Evolutionary conservation across 192 early-diverging fungal species (phyloP).

Genomic region (Umbelopsis ramanniana): DNA sequence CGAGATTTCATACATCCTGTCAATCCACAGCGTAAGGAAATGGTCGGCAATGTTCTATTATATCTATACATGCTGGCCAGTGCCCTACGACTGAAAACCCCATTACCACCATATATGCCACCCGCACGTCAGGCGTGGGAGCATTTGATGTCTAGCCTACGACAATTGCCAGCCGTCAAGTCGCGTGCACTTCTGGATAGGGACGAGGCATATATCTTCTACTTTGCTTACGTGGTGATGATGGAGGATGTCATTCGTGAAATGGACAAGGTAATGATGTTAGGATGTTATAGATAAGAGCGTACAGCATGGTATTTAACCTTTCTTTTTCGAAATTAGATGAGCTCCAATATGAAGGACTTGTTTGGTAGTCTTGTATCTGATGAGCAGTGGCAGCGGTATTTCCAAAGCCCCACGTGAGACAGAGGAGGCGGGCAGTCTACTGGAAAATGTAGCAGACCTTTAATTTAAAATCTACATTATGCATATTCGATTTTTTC

Average conservation of each 20-base stretch:
- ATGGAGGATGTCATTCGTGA: slow-evolving; percentile 83
- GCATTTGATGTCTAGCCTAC: slow-evolving; percentile 61
- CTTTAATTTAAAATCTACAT: too few relatives aligned
- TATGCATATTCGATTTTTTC: too few relatives aligned
- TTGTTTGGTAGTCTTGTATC: slow-evolving; percentile 42
- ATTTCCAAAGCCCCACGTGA: slow-evolving; percentile 19
- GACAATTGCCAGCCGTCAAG: slow-evolving; percentile 55
- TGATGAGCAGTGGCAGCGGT: slow-evolving; percentile 35
- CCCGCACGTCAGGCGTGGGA: slow-evolving; percentile 68
- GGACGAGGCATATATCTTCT: slow-evolving; percentile 74
- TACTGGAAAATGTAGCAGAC: too few relatives aligned
- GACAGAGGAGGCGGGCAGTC: too few relatives aligned
- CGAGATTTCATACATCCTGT: slow-evolving; percentile 66
- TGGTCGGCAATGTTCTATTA: slow-evolving; percentile 75
- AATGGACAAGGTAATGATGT: slow-evolving; percentile 55
- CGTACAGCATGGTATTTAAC: neutral
- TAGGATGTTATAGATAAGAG: too few relatives aligned
- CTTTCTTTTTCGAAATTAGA: slow-evolving; percentile 5
- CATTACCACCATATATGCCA: slow-evolving; percentile 79
- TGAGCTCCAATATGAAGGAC: slow-evolving; percentile 40
- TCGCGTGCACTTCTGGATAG: slow-evolving; percentile 47
- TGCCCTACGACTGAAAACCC: slow-evolving; percentile 81
- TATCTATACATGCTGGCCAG: slow-evolving; percentile 83
- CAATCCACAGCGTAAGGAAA: slow-evolving; percentile 61
- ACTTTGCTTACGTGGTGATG: slow-evolving; percentile 78